Percentiles rank a stretch among this genome's conserved stretches.
phyloP scores from a whole-genome alignment of 495 filamentous ascomycete genomes.

The Annulohypoxylon stygium region DNA sequence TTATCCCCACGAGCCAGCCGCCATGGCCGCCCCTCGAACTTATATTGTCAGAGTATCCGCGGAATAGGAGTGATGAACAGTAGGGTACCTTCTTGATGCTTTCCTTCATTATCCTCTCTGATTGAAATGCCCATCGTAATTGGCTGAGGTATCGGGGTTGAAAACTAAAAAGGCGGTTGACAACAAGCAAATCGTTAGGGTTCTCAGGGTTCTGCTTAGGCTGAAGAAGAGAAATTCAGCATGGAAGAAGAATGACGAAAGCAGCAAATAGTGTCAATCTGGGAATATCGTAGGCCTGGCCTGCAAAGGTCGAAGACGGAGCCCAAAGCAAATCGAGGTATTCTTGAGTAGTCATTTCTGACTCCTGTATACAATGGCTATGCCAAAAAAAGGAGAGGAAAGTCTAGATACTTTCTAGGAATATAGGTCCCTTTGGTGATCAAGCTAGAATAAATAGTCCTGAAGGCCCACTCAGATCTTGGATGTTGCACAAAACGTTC shows the following conservation, averaged over 20 bases:
- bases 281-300: not conserved
- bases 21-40: not conserved
- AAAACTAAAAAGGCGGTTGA: not conserved
- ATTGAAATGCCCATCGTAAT: not conserved
- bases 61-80: not conserved
- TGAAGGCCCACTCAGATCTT: too few species aligned
- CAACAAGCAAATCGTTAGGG: not conserved
- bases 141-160: not conserved
- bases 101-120: not conserved
- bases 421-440: too few species aligned
- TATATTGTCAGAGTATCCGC: not conserved
- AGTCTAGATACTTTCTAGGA: too few species aligned
- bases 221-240: not conserved
- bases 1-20: not conserved
- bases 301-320: not conserved
- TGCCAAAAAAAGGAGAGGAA: too few species aligned
- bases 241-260: not conserved
- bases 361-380: too few species aligned
- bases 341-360: not conserved
- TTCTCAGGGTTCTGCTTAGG: too few species aligned
- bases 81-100: not conserved
- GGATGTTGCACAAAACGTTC: too few species aligned
- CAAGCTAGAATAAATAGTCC: too few species aligned
- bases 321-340: not conserved
- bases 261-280: not conserved